Base-by-base conservation (phyloP, 2,329 filamentous ascomycete genomes). In the Epichloe amarillans region DNA sequence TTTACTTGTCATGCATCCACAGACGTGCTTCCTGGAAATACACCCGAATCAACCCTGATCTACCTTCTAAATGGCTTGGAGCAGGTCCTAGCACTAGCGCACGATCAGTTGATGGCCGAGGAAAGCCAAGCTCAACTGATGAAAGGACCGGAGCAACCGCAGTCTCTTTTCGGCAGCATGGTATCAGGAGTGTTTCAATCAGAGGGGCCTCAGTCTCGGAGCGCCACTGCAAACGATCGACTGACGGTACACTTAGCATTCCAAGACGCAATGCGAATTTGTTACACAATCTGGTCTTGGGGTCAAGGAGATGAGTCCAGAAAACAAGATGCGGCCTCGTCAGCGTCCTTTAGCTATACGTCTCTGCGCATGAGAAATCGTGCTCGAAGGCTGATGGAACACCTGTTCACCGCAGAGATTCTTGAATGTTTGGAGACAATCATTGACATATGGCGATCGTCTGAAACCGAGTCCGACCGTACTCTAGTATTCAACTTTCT, bases 271-370 rank as follows among this genome's bases (percentile, higher is more conserved):
- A 88, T 97, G 52, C 82, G 88, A 23, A 86, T 95, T 47, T 95
- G 90, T 66, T 94, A 95, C 63, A 81, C 76, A 12, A 95, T 98
- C 49, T 98, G 94, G 93, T 86, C 87, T 0, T 98, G 93, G 91
- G 88, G 86, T 5, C 80, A 84, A 61, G 77, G 77, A 2, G 72
- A 72, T 30, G 82, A 84, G 59, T 69, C 74, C 17, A 66, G 64
- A 7, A 67, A 70, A 21, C 79, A 84, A 50, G 86, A 95, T 61
- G 62, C 71, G 1, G 75, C 77, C 33, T 91, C 84, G 15, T 75
- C 75, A 5, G 87, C 89, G 8, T 96, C 90, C 0, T 95, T 95
- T 64, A 83, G 79, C 55, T 95, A 95, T 68, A 95, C 89, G 2
- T 95, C 90, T 8, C 69, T 95, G 49, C 84, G 90, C 23, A 87